Percentiles rank a stretch among this genome's conserved stretches.
These are phyloP conservation scores for Ambrosia trifida DNA, from an alignment of 129 eudicot genomes.

Conservation along the genomic window DNA sequence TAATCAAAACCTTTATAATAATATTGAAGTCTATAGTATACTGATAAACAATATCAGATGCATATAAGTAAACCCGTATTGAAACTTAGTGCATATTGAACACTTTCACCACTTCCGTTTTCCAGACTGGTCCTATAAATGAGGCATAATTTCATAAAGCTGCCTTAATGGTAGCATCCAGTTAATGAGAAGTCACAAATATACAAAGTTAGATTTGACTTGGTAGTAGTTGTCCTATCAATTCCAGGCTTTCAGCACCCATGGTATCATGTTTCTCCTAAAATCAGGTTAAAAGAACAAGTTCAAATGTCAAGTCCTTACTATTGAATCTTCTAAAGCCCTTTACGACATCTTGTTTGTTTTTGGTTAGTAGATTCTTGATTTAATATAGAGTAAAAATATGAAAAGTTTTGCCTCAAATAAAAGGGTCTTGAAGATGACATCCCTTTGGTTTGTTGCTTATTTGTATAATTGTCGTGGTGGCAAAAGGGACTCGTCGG, in stretches of 20 bases:
- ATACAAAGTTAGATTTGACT: constrained; percentile 4
- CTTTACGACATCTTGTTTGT: constrained; percentile 9
- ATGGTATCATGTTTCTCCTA: not conserved
- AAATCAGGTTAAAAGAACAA: not conserved
- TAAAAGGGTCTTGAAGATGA: not conserved
- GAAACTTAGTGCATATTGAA: not conserved
- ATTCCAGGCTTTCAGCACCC: not conserved
- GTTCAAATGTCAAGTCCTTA: constrained; percentile 3
- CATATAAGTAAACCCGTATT: not conserved
- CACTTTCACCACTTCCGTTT: not conserved
- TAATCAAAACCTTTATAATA: not conserved
- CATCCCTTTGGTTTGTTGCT: not conserved
- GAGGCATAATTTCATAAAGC: not conserved
- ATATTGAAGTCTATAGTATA: not conserved
- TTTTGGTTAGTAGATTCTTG: not conserved
- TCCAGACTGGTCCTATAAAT: not conserved
- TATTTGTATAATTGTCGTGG: not conserved
- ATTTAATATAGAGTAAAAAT: not conserved
- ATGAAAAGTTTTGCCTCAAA: not conserved
- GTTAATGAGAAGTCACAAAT: constrained; percentile 7
- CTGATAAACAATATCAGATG: constrained; percentile 11
- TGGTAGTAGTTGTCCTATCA: not conserved
- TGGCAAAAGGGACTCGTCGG: not conserved
- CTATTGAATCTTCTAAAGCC: not conserved
- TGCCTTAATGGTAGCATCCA: not conserved